Percentiles rank a stretch among this genome's conserved stretches.
Evolutionary conservation across 1,284 basidiomycete genomes (phyloP).

Genomic region (Tylopilus microsporus): DNA sequence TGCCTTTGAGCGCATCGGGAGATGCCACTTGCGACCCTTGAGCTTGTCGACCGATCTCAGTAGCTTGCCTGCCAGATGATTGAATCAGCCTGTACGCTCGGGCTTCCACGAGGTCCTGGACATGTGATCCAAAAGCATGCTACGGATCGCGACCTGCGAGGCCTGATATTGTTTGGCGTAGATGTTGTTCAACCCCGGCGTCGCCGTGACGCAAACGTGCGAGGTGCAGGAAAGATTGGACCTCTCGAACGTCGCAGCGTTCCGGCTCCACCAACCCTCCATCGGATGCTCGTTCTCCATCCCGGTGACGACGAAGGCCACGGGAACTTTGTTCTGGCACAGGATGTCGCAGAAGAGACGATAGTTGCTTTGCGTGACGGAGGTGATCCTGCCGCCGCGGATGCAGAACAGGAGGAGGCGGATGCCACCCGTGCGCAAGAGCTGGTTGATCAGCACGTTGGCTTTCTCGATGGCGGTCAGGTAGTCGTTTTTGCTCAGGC

Average conservation of each 20-base stretch:
- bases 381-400: conserved; percentile 25
- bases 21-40: conserved; percentile 3
- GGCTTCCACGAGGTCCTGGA: conserved; percentile 20
- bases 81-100: conserved; percentile 20
- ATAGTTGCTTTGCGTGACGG: conserved; percentile 22
- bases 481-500: conserved; percentile 15
- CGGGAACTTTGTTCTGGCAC: conserved; percentile 24
- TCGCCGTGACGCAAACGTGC: conserved; percentile 26
- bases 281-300: conserved; percentile 25
- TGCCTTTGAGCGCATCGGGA: neutral
- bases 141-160: conserved; percentile 14
- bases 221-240: conserved; percentile 16
- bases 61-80: conserved; percentile 21
- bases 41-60: conserved; percentile 18
- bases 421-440: conserved; percentile 25
- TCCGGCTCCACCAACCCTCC: conserved; percentile 24
- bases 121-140: conserved; percentile 20
- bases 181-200: conserved; percentile 5
- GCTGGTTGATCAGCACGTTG: conserved; percentile 19
- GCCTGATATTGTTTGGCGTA: conserved; percentile 15
- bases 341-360: conserved; percentile 22
- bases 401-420: conserved; percentile 26
- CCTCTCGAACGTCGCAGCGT: conserved; percentile 8
- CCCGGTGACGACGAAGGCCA: conserved; percentile 26
- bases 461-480: conserved; percentile 21